These are phyloP conservation scores for Tetrastigma voinierianum DNA, from an alignment of 164 flowering plant species.

Conservation along the genomic window DNA sequence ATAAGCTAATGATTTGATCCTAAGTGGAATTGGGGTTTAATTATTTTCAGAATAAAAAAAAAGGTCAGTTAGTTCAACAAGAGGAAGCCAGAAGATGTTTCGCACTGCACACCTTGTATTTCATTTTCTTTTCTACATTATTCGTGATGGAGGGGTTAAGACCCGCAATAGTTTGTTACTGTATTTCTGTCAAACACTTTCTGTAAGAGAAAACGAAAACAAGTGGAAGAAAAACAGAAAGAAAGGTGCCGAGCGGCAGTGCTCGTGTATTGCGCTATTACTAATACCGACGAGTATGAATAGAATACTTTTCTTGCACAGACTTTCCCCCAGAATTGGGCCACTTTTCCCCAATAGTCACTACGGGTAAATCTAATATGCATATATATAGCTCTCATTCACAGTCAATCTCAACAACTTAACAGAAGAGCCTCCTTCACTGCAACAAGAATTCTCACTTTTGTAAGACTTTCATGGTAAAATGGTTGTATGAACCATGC, in stretches of 20 bases:
- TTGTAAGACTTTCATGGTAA: not conserved
- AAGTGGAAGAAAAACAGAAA: not conserved
- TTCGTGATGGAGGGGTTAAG: not conserved
- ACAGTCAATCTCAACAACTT: constrained; percentile 9
- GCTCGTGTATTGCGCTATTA: not conserved
- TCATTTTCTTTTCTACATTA: constrained; percentile 18
- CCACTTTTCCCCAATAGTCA: no score
- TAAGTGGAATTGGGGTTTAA: no score
- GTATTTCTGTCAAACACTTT: not conserved
- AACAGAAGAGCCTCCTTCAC: constrained; percentile 37
- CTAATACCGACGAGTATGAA: not conserved
- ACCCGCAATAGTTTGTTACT: constrained; percentile 2
- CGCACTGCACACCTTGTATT: not conserved
- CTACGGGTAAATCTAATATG: not conserved
- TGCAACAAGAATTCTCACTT: constrained; percentile 17
- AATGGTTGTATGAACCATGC: no score
- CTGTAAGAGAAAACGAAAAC: not conserved
- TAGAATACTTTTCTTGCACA: not conserved
- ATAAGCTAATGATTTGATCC: no score
- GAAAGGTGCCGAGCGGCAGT: not conserved
- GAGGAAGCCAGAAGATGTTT: no score
- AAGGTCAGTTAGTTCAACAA: no score
- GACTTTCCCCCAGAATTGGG: not conserved
- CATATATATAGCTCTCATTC: not conserved
- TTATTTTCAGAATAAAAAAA: no score